These are phyloP conservation scores for Xylaria sp. DNA, from an alignment of 2,329 filamentous ascomycete genomes.

Conservation along the genomic window DNA sequence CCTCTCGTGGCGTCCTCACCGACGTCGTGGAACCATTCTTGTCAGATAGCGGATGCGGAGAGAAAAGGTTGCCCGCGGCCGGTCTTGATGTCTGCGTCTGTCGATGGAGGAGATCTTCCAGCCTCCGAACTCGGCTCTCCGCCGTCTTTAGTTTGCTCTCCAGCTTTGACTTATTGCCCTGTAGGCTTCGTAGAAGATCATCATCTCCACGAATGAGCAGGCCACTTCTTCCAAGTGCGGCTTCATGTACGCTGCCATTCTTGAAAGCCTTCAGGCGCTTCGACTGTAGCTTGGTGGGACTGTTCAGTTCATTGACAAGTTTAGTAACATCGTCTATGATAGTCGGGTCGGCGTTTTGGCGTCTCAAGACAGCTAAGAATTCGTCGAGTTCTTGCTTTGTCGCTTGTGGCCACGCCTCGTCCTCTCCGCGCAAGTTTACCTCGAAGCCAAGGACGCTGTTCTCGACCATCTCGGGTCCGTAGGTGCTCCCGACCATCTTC, in stretches of 20 bases:
- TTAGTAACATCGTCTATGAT: conserved; percentile 74
- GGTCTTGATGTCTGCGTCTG: conserved; percentile 66
- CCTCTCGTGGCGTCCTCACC: conserved; percentile 44
- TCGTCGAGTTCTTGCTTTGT: conserved; percentile 75
- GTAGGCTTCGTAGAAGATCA: conserved; percentile 75
- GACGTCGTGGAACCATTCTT: conserved; percentile 55
- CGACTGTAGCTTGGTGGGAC: conserved; percentile 82
- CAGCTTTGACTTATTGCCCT: conserved; percentile 77
- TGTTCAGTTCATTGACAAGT: conserved; percentile 76
- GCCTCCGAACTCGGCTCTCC: conserved; percentile 83
- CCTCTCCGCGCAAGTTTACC: conserved; percentile 80
- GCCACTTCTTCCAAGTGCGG: conserved; percentile 82
- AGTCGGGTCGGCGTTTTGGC: conserved; percentile 65
- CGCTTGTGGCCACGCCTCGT: conserved; percentile 78
- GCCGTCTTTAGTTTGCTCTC: conserved; percentile 79
- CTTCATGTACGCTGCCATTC: conserved; percentile 92
- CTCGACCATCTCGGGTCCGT: conserved; percentile 67
- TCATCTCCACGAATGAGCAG: conserved; percentile 86
- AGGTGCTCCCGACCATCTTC: conserved; percentile 77
- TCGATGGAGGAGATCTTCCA: conserved; percentile 90
- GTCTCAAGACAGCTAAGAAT: conserved; percentile 69
- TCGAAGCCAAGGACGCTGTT: conserved; percentile 76
- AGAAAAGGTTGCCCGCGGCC: conserved; percentile 58
- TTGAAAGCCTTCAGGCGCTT: conserved; percentile 93
- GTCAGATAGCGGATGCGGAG: conserved; percentile 51